Conservation (phyloP, 2,329 filamentous ascomycete genomes). For the Microcera coccophila region DNA sequence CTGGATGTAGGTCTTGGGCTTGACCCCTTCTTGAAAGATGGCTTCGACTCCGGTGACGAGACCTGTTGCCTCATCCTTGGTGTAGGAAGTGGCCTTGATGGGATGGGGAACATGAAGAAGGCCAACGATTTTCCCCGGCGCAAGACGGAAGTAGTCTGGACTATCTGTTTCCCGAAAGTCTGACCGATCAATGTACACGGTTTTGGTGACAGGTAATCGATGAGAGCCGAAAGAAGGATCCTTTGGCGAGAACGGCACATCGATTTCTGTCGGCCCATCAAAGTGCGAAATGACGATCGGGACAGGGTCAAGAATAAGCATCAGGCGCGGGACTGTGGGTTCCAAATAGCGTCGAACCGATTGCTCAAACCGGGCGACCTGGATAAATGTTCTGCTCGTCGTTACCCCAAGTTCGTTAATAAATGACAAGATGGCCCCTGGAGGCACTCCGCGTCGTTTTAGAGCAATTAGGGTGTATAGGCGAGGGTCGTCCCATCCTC, state of each 20-base stretch:
- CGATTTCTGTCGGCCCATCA: conserved; percentile 48
- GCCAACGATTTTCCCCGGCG: conserved; percentile 73
- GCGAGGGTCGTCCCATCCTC: conserved; percentile 87
- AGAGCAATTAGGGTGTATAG: conserved; percentile 84
- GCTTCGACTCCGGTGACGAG: conserved; percentile 63
- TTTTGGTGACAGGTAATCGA: conserved; percentile 64
- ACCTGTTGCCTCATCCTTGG: conserved; percentile 61
- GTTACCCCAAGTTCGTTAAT: conserved; percentile 90
- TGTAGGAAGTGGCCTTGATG: conserved; percentile 66
- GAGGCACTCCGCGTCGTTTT: conserved; percentile 78
- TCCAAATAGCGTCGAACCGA: conserved; percentile 83
- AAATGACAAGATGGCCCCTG: conserved; percentile 83
- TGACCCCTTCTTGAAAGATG: conserved; percentile 64
- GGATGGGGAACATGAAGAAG: conserved; percentile 69
- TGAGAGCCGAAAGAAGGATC: conserved; percentile 63
- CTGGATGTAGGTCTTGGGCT: conserved; percentile 81
- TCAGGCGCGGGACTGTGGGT: conserved; percentile 78
- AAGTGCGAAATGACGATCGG: conserved; percentile 78
- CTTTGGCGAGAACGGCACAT: conserved; percentile 80
- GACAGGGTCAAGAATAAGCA: conserved; percentile 84
- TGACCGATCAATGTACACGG: conserved; percentile 77
- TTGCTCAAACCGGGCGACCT: conserved; percentile 77
- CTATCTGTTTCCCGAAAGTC: conserved; percentile 76
- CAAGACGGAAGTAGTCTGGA: conserved; percentile 74
- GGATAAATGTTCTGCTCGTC: conserved; percentile 73